phyloP scores from a whole-genome alignment of 2,329 filamentous ascomycete genomes.

The Penicillium sp. region DNA sequence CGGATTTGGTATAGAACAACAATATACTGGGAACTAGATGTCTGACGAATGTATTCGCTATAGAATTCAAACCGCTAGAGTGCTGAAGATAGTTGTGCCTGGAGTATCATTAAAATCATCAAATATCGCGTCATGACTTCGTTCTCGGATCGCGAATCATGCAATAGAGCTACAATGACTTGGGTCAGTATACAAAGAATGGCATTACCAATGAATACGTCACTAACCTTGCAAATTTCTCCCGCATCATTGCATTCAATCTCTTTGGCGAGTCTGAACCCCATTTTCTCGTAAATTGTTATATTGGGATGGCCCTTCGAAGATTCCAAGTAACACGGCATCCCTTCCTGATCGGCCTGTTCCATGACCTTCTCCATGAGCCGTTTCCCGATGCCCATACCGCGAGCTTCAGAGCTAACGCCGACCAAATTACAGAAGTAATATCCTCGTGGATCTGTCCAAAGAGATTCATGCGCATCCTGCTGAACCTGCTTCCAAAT shows the following conservation, averaged over 20 bases:
- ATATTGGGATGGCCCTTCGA: constrained; percentile 70
- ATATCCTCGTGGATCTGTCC: constrained; percentile 69
- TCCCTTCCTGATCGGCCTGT: constrained; percentile 66
- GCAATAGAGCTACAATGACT: constrained; percentile 25
- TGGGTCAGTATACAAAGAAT: constrained; percentile 8
- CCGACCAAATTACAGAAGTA: constrained; percentile 79
- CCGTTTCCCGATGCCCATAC: constrained; percentile 67
- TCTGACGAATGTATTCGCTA: too few relatives aligned
- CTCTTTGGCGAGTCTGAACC: constrained; percentile 67
- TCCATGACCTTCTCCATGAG: constrained; percentile 68
- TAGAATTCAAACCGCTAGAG: too few relatives aligned
- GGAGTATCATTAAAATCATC: too few relatives aligned
- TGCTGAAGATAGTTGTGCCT: too few relatives aligned
- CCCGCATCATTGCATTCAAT: constrained; percentile 70
- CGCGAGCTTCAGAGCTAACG: constrained; percentile 67
- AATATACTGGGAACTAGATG: too few relatives aligned
- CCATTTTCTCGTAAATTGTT: constrained; percentile 71
- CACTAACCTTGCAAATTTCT: constrained; percentile 55
- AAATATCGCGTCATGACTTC: background rate
- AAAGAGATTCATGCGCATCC: constrained; percentile 64
- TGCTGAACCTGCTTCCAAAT: constrained; percentile 73
- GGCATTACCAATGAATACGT: background rate
- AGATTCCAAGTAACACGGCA: constrained; percentile 72
- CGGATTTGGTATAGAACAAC: too few relatives aligned
- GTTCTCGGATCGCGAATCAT: constrained; percentile 26